These are phyloP conservation scores for Trichoderma semiorbis DNA, from an alignment of 2,329 filamentous ascomycete species.

Conservation along the genomic window DNA sequence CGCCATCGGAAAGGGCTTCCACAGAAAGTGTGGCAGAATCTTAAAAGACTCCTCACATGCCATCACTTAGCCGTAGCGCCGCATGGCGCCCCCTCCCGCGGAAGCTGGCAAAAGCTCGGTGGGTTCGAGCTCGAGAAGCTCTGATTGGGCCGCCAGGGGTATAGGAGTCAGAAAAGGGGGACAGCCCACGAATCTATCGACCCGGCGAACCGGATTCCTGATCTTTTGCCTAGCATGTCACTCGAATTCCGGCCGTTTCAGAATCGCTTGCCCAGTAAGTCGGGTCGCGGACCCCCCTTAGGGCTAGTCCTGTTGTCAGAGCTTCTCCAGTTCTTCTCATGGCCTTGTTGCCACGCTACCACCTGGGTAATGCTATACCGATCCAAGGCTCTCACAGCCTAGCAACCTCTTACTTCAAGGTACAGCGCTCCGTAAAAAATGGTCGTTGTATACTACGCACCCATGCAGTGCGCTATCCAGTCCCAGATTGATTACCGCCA, in stretches of 20 bases:
- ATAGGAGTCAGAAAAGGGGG: conserved; percentile 1
- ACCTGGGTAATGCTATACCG: background rate
- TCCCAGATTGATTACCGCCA: conserved; percentile 14
- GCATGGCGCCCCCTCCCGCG: conserved; percentile 18
- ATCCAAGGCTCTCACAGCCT: background rate
- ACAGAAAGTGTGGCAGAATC: conserved; percentile 11
- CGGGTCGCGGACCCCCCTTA: conserved; percentile 10
- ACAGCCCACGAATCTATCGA: conserved; percentile 10
- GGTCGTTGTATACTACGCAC: background rate
- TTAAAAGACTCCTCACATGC: conserved; percentile 10
- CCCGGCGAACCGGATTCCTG: conserved; percentile 22
- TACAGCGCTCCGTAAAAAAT: background rate
- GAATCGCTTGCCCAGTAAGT: conserved; percentile 17
- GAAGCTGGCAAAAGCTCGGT: background rate
- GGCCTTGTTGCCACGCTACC: conserved; percentile 16
- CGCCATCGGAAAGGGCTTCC: conserved; percentile 8
- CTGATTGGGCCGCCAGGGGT: conserved; percentile 1
- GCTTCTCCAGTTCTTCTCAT: conserved; percentile 13
- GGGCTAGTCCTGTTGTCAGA: conserved; percentile 7
- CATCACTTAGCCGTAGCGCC: conserved; percentile 17
- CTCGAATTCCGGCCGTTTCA: conserved; percentile 16
- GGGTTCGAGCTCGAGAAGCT: background rate
- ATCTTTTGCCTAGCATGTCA: conserved; percentile 20
- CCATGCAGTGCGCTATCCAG: conserved; percentile 2
- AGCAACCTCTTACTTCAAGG: background rate